Evolutionary conservation across 2,329 filamentous ascomycete genomes (phyloP).

Genomic region (Camptophora hylomeconis): DNA sequence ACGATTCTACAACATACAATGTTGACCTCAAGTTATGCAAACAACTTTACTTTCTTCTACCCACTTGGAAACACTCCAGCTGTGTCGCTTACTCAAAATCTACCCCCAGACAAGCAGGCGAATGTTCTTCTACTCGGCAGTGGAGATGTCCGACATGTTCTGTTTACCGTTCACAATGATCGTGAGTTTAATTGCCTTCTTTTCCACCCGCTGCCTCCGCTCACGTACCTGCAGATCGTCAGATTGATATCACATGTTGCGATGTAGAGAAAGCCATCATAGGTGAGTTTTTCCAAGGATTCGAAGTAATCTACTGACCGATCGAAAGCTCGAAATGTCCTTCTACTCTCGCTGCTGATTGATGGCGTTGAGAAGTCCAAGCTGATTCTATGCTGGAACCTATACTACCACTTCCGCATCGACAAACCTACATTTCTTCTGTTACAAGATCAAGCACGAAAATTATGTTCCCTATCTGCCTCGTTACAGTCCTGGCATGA

Average conservation of each 20-base stretch:
- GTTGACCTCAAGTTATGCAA: no score
- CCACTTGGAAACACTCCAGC: slow-evolving; percentile 47
- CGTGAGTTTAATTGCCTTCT: slow-evolving; percentile 1
- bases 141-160: slow-evolving; percentile 43
- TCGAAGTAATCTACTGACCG: no score
- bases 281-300: slow-evolving; percentile 24
- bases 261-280: slow-evolving; percentile 39
- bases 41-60: no score
- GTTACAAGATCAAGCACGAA: slow-evolving; percentile 31
- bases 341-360: slow-evolving; percentile 39
- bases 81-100: slow-evolving; percentile 32
- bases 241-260: slow-evolving; percentile 45
- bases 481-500: slow-evolving; percentile 33
- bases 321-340: slow-evolving; percentile 46
- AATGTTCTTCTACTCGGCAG: slow-evolving; percentile 42
- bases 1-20: no score
- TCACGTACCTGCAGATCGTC: slow-evolving; percentile 16
- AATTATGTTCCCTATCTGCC: slow-evolving; percentile 27
- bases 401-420: slow-evolving; percentile 43
- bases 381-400: slow-evolving; percentile 33
- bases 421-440: slow-evolving; percentile 24
- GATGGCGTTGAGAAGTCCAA: slow-evolving; percentile 23
- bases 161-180: slow-evolving; percentile 40
- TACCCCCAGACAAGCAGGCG: slow-evolving; percentile 38
- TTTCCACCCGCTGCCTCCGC: no score